phyloP scores from a whole-genome alignment of 805 yeast genomes.

The Vanderwaltozyma polyspora region DNA sequence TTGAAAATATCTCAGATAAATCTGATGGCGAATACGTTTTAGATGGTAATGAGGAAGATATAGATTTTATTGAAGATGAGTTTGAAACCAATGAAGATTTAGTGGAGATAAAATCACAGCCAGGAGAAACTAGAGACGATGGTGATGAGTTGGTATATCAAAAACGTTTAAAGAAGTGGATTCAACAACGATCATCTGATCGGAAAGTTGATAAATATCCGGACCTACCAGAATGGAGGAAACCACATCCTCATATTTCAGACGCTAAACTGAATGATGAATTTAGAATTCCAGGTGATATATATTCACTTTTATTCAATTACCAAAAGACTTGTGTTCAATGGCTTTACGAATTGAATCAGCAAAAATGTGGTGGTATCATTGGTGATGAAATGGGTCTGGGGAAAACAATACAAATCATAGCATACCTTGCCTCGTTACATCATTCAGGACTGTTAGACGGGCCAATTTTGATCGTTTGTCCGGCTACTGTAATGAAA shows the following conservation, averaged over 20 bases:
- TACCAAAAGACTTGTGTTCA: conserved; percentile 95
- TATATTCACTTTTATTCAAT: conserved; percentile 75
- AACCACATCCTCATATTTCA: conserved; percentile 64
- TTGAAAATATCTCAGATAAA: conserved; percentile 11
- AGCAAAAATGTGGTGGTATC: conserved; percentile 87
- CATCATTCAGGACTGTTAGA: conserved; percentile 68
- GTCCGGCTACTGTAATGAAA: conserved; percentile 91
- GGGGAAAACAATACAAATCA: conserved; percentile 90
- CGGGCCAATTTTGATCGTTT: conserved; percentile 76
- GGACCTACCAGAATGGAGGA: conserved; percentile 46
- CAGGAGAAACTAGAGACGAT: conserved; percentile 45
- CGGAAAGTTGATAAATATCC: conserved; percentile 13
- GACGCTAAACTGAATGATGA: conserved; percentile 66
- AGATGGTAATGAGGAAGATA: conserved; percentile 13
- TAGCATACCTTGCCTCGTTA: conserved; percentile 81
- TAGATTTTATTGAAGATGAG: background rate
- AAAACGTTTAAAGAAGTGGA: conserved; percentile 52
- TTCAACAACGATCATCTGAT: conserved; percentile 36
- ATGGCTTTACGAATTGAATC: conserved; percentile 91
- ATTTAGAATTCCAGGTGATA: conserved; percentile 80
- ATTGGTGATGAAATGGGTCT: conserved; percentile 98
- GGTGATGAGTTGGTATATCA: conserved; percentile 66
- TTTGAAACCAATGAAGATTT: conserved; percentile 13
- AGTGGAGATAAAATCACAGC: conserved; percentile 13
- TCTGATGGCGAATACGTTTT: conserved; percentile 12